Evolutionary conservation across 2,329 filamentous ascomycete species (phyloP).

Genomic region (Beauveria sp.): DNA sequence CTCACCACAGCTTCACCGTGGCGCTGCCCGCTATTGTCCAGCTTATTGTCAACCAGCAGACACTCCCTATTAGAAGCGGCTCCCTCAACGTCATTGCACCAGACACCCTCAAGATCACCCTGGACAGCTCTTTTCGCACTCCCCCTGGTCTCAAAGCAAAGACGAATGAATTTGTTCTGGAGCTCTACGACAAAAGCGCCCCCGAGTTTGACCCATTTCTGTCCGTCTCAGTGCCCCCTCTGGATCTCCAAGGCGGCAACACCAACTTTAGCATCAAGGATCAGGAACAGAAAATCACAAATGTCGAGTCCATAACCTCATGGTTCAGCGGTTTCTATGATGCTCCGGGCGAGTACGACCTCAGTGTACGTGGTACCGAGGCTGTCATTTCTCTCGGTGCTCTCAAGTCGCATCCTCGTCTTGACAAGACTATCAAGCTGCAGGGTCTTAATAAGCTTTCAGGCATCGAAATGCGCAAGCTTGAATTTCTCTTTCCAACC

Average conservation of each 20-base stretch:
- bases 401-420: slow-evolving; percentile 27
- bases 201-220: slow-evolving; percentile 21
- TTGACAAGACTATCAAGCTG: slow-evolving; percentile 36
- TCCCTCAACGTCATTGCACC: slow-evolving; percentile 25
- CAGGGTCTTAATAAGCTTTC: slow-evolving; percentile 28
- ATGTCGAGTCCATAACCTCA: slow-evolving; percentile 31
- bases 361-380: slow-evolving; percentile 29
- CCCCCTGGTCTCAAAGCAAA: slow-evolving; percentile 25
- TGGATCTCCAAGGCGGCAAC: slow-evolving; percentile 27
- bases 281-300: slow-evolving; percentile 27
- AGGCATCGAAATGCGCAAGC: slow-evolving; percentile 27
- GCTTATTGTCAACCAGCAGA: slow-evolving; percentile 33
- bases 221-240: slow-evolving; percentile 22
- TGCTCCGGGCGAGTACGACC: slow-evolving; percentile 20
- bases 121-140: slow-evolving; percentile 30
- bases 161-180: slow-evolving; percentile 30
- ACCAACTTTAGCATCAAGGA: slow-evolving; percentile 28
- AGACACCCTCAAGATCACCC: slow-evolving; percentile 26
- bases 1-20: slow-evolving; percentile 32
- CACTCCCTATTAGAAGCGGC: slow-evolving; percentile 31
- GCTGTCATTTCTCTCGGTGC: slow-evolving; percentile 31
- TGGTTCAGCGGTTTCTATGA: slow-evolving; percentile 36
- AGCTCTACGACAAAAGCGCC: slow-evolving; percentile 33
- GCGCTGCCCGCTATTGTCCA: slow-evolving; percentile 40
- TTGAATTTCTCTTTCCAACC: slow-evolving; percentile 30